Evolutionary conservation across 2,329 filamentous ascomycete genomes (phyloP), one percentile per base, ranked within the genome.

Genomic region (Biscogniauxia mediterranea): DNA sequence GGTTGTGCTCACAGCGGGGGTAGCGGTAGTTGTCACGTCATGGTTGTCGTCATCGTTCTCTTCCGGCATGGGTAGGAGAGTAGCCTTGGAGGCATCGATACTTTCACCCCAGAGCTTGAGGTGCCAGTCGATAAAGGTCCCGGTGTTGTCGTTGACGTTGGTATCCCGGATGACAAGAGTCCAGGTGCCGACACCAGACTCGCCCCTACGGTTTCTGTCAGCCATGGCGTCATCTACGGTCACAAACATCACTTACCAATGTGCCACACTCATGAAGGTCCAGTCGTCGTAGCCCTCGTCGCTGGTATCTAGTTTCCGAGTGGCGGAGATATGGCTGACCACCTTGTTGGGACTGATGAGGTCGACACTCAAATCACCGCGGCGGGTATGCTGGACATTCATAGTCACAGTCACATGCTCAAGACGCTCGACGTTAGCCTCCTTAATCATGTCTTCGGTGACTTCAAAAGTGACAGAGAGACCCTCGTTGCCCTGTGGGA

Each of bases 231-330:
- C 38, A 55, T 2, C 52, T 11, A 3, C 11, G 26, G 32, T 1
- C 6, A n/a, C 15, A 11, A 46, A 19, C 5, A 38, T 13, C 56
- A 77, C 88, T 77, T 83, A 93, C 91, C 93, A 99, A 75, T 99
- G 95, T 65, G 89, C 93, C 46, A 99, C 95, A 64, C 89, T 96
- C 95, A 99, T 99, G 71, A 99, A 99, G 0, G 94, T 98, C 95
- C 95, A 99, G 77, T 98, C 92, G 46, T 88, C 80, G 74, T 98
- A 99, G 8, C 95, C 95, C 21, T 78, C 76, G 0, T 78, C 73
- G 42, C 83, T 84, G 1, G 83, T 80, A 74, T 99, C 95, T 21
- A 85, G 76, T 62, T 83, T 83, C 66, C 95, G 89, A 1, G 89
- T 81, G 13, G 88, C 90, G 4, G 93, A 90, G 57, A 99, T 85